These are phyloP conservation scores for Mortierella sp. DNA, from an alignment of 371 early-diverging fungal genomes.

Conservation along the genomic window DNA sequence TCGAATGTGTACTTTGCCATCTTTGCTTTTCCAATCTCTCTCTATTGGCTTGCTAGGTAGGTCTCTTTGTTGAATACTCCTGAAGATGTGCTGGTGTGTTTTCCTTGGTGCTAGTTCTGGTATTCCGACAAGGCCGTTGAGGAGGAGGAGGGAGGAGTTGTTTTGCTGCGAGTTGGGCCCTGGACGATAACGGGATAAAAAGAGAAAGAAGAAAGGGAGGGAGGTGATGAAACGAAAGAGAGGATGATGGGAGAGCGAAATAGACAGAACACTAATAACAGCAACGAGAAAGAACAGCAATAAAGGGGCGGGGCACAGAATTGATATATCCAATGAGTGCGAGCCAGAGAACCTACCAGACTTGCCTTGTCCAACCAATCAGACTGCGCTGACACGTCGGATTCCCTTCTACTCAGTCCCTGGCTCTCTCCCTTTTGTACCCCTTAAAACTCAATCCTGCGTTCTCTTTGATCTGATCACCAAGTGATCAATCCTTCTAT, in stretches of 20 bases:
- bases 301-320: constrained; percentile 3
- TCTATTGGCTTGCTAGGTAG: background rate
- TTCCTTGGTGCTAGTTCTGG: background rate
- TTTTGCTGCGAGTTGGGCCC: background rate
- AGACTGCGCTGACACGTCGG: constrained; percentile 35
- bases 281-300: background rate
- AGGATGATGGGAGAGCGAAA: background rate
- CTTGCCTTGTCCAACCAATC: constrained; percentile 17
- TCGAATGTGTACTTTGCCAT: constrained; percentile 89
- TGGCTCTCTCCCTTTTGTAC: background rate
- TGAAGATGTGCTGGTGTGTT: background rate
- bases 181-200: constrained; percentile 5
- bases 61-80: background rate
- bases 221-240: constrained; percentile 13
- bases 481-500: background rate
- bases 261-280: background rate
- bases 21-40: constrained; percentile 4
- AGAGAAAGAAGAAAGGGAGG: background rate
- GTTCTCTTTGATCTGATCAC: background rate
- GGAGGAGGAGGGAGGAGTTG: background rate
- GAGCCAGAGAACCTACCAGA: constrained; percentile 13
- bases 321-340: constrained; percentile 3
- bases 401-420: background rate
- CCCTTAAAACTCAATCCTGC: constrained; percentile 16
- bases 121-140: background rate